A percentile compares a stretch with the other conserved stretches of the same genome.
phyloP scores from a whole-genome alignment of 1,139 yeast species.

The Yamadazyma taylorii region DNA sequence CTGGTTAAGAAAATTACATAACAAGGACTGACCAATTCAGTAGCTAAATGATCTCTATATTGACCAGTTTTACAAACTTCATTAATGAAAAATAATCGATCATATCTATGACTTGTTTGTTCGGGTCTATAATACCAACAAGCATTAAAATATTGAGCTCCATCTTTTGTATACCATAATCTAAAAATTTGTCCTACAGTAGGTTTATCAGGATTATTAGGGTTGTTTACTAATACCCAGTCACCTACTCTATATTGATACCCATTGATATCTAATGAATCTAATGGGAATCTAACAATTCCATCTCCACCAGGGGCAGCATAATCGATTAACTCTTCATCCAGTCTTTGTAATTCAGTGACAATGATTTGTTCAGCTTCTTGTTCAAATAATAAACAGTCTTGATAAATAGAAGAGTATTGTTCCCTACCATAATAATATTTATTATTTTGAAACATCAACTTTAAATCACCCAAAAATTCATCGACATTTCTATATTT shows the following conservation, averaged over 20 bases:
- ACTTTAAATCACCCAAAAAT: constrained; percentile 73
- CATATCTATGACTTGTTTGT: constrained; percentile 92
- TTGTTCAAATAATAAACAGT: constrained; percentile 60
- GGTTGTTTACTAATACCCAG: constrained; percentile 87
- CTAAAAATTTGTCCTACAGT: constrained; percentile 92
- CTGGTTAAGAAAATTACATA: constrained; percentile 93
- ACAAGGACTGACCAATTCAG: constrained; percentile 89
- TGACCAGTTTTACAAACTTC: constrained; percentile 97
- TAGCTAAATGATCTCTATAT: constrained; percentile 88
- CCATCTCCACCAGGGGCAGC: constrained; percentile 59
- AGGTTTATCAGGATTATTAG: constrained; percentile 85
- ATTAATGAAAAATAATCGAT: constrained; percentile 83
- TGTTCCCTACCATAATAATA: constrained; percentile 58
- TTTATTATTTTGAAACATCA: constrained; percentile 76
- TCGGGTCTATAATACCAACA: constrained; percentile 99
- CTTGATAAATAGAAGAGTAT: constrained; percentile 55
- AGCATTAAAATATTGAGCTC: constrained; percentile 84
- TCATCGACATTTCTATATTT: constrained; percentile 74
- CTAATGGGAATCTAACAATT: constrained; percentile 71
- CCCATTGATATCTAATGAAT: constrained; percentile 69
- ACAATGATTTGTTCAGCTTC: constrained; percentile 62
- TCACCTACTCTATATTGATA: constrained; percentile 84
- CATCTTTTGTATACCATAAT: constrained; percentile 85
- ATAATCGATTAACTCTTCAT: constrained; percentile 70
- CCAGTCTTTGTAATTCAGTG: constrained; percentile 78